Evolutionary conservation across 2,329 filamentous ascomycete genomes (phyloP).

Genomic region (Pseudogymnoascus sp.): DNA sequence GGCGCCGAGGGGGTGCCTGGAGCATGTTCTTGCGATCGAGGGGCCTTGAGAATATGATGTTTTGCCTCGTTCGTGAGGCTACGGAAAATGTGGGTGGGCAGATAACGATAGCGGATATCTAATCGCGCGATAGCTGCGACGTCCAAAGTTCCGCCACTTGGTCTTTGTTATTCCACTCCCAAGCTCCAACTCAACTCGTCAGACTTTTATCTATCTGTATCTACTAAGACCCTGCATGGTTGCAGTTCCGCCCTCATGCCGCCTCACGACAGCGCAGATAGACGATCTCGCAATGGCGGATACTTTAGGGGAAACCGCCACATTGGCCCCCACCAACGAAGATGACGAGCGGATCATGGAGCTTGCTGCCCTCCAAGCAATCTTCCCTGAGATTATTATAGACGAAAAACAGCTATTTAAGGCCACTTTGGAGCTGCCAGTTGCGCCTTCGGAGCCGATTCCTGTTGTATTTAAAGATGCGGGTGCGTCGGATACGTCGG

Average conservation of each 20-base stretch:
- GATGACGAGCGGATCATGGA: conserved; percentile 54
- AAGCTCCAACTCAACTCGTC: neutral
- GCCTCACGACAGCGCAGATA: neutral
- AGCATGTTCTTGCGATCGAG: no score
- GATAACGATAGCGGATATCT: conserved; percentile 3
- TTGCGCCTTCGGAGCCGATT: conserved; percentile 46
- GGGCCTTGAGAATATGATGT: no score
- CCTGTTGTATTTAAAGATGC: conserved; percentile 23
- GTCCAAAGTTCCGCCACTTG: neutral
- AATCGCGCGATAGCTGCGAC: neutral
- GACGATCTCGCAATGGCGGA: neutral
- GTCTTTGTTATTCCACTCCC: neutral
- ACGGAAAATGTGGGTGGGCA: neutral
- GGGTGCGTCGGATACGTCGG: neutral
- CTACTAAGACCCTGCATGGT: neutral
- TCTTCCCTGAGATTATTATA: conserved; percentile 56
- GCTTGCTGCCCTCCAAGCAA: conserved; percentile 52
- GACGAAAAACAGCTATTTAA: conserved; percentile 39
- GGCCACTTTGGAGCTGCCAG: conserved; percentile 45
- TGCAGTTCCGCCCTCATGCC: neutral
- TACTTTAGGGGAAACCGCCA: neutral
- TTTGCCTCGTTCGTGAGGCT: neutral
- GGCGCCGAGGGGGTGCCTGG: no score
- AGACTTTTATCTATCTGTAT: neutral
- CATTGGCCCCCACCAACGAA: conserved; percentile 40